Evolutionary conservation across 2,329 filamentous ascomycete species (phyloP), one percentile per base, ranked within the genome.

Genomic region (Immersiporthe knoxdaviesiana): DNA sequence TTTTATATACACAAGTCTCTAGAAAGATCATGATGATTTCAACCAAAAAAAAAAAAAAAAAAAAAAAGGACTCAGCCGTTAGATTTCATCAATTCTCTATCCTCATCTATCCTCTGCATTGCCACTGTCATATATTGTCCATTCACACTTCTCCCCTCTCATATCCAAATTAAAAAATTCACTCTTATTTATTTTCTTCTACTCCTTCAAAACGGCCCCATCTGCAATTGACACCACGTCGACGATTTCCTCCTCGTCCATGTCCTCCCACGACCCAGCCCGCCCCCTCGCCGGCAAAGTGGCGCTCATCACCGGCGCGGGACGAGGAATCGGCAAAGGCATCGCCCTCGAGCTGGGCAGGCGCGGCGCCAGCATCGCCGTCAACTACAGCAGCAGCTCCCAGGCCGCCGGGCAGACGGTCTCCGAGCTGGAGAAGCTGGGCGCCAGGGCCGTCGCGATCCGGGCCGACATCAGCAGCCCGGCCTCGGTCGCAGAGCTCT

Each of bases 341-440:
- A 90, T 90, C 66, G 89, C 90, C 72, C 83, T 91, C 66, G 89
- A 91, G 79, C 87, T 92, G 54, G 89, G 85, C 77, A 84, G 85
- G 76, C 88, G 88, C 72, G 90, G 90, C 54, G 87, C 86, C 74
- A 87, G 83, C 67, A 83, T 92, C 65, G 83, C 91, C 35, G 85
- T 92, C 77, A 92, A 92, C 82, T 92, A 92, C 79, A 81, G 84
- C 67, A 85, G 84, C 64, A 86, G 87, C 74, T 77, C 82, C 44
- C 76, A 78, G 30, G 81, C 86, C 0, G 90, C 90, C 30, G 83
- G 90, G 39, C 82, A 79, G 10, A 80, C 91, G 0, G 87, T 91
- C 64, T 72, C 80, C 18, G 79, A 87, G 74, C 84, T 90, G 27
- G 81, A 81, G 37, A 73, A 80, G 80, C 85, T 88, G 74, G 88